Base-by-base conservation (phyloP, 2,329 filamentous ascomycete genomes). In the Aspergillus transmontanensis region DNA sequence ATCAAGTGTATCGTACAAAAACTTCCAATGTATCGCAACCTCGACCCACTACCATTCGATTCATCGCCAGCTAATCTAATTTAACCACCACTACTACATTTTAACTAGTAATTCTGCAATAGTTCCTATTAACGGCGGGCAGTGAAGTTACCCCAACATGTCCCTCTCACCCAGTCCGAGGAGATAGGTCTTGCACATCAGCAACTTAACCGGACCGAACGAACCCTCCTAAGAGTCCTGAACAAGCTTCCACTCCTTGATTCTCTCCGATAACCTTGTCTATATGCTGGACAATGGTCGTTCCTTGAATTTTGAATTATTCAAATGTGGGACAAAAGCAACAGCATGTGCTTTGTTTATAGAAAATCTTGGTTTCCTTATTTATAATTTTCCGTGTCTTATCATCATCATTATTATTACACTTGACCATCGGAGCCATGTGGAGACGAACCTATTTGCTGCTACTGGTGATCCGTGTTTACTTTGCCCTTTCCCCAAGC, bases 401-500 rank as follows among this genome's bases (percentile, higher is more conserved):
- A 41, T 41, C 16, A 9, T 41, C 19, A 9, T n/a, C 3, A 19
- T n/a, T n/a, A 41, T 41, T 41, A 7, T 28, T 23, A 50, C 23
- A 30, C 46, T 46, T 46, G 10, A 46, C 46, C 28, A 62, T 58
- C 58, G 58, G 64, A 72, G 73, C 58, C 70, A 97, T 97, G 94
- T 97, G 93, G 93, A 89, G 94, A 84, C 89, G 94, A 79, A 87
- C 89, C 66, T 97, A 97, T 80, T 84, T 98, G 67, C 81, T 96
- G 61, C 85, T 99, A 72, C 85, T 96, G 73, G 83, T 95, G 70
- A 87, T 97, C 73, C 90, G 95, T 79, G 85, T 98, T 74, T 98
- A 94, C 86, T 94, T 98, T 78, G 94, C 95, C 64, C 82, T 98
- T 68, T 94, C 91, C 67, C 92, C 95, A 63, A 98, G 94, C 84